phyloP scores from a whole-genome alignment of 2,329 filamentous ascomycete species.

The Trichoderma pleuroti region DNA sequence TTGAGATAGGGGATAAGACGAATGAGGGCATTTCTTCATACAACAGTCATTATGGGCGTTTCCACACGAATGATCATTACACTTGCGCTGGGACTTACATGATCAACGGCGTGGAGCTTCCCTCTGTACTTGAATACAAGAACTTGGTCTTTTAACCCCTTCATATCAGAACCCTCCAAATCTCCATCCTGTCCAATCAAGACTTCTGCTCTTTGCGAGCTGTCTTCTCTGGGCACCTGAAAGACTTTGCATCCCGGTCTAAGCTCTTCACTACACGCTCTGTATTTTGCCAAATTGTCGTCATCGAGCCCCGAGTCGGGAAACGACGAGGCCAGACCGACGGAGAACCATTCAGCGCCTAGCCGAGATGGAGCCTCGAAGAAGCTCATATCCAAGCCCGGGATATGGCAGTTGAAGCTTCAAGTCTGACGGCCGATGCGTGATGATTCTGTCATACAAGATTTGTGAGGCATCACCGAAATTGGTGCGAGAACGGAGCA shows the following conservation, averaged over 20 bases:
- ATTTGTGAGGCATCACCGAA: neutral
- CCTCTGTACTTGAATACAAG: conserved; percentile 62
- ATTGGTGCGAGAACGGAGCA: neutral
- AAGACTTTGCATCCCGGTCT: conserved; percentile 59
- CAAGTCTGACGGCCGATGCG: neutral
- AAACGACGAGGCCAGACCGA: conserved; percentile 53
- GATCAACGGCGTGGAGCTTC: conserved; percentile 64
- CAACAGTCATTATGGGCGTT: neutral
- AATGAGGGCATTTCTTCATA: conserved; percentile 62
- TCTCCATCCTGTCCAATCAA: conserved; percentile 33
- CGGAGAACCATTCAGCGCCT: conserved; percentile 46
- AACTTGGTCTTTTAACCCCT: conserved; percentile 55
- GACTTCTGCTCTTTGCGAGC: conserved; percentile 37
- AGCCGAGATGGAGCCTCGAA: conserved; percentile 21
- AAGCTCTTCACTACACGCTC: conserved; percentile 38
- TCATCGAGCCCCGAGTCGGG: conserved; percentile 47
- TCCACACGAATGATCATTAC: neutral
- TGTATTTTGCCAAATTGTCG: conserved; percentile 36
- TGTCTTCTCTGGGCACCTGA: conserved; percentile 41
- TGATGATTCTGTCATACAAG: too few species aligned
- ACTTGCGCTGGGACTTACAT: conserved; percentile 45
- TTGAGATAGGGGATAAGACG: conserved; percentile 61
- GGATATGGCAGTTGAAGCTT: neutral
- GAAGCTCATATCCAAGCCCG: conserved; percentile 25
- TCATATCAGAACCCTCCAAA: conserved; percentile 27